Evolutionary conservation across 75 land plant genomes (phyloP).

Genomic region (Selaginella moellendorffii): DNA sequence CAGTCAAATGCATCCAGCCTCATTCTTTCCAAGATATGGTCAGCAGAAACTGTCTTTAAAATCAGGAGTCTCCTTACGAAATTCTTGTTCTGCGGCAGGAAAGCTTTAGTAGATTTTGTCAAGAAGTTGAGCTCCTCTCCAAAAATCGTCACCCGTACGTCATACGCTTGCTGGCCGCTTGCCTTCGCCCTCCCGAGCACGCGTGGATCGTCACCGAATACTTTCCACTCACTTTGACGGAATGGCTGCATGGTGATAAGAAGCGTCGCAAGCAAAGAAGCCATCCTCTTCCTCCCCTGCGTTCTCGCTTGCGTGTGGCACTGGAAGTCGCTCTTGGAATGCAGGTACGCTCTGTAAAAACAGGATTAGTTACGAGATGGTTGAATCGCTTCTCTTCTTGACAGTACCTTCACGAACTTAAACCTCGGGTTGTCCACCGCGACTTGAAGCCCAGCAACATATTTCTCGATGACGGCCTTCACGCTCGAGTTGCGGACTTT

Average conservation of each 20-base stretch:
- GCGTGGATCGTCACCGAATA: slow-evolving; percentile 39
- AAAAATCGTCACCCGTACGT: slow-evolving; percentile 32
- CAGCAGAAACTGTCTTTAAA: too few species aligned
- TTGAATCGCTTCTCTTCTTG: too few species aligned
- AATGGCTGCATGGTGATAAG: slow-evolving; percentile 41
- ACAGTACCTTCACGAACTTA: slow-evolving; percentile 40
- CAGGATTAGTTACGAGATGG: not conserved
- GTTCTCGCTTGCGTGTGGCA: slow-evolving; percentile 24
- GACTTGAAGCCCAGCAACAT: slow-evolving; percentile 53
- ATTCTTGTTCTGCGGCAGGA: slow-evolving; percentile 1
- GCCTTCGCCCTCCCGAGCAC: slow-evolving; percentile 23
- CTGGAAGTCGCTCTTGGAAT: slow-evolving; percentile 40
- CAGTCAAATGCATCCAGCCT: slow-evolving; percentile 35
- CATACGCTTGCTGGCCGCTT: slow-evolving; percentile 35
- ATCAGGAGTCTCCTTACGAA: too few species aligned
- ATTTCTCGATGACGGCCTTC: slow-evolving; percentile 28
- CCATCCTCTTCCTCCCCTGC: slow-evolving; percentile 26
- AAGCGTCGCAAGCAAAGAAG: slow-evolving; percentile 18
- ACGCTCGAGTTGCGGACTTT: slow-evolving; percentile 38
- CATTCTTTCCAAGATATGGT: slow-evolving; percentile 24
- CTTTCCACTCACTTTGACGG: slow-evolving; percentile 22
- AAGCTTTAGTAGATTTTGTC: slow-evolving; percentile 22
- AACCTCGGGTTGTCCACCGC: slow-evolving; percentile 40
- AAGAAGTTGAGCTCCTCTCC: slow-evolving; percentile 29
- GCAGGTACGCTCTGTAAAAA: slow-evolving; percentile 8